Evolutionary conservation across 2,329 filamentous ascomycete genomes (phyloP).

Genomic region (Cylindrodendrum hubeiense): DNA sequence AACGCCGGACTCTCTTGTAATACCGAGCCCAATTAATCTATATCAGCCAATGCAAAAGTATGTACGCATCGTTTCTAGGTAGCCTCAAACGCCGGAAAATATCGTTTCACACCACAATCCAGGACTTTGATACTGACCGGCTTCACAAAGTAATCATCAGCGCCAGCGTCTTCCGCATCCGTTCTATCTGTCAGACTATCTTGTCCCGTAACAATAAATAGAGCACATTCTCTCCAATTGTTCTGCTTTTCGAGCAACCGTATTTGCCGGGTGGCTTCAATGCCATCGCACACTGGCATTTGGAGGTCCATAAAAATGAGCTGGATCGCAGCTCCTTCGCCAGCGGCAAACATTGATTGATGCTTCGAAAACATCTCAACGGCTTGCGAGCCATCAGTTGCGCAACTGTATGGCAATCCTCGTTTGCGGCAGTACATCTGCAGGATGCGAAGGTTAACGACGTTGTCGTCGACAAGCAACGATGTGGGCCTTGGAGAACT

Average conservation of each 20-base stretch:
- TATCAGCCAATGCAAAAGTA: background rate
- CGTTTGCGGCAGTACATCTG: conserved; percentile 60
- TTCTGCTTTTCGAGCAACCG: conserved; percentile 35
- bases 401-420: conserved; percentile 55
- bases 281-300: conserved; percentile 47
- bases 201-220: conserved; percentile 46
- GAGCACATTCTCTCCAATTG: conserved; percentile 25
- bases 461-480: conserved; percentile 62
- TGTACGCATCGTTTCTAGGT: background rate
- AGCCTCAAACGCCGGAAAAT: conserved; percentile 33
- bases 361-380: conserved; percentile 48
- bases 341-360: conserved; percentile 21
- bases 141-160: conserved; percentile 43
- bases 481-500: conserved; percentile 34
- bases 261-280: conserved; percentile 44
- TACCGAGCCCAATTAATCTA: too few species aligned
- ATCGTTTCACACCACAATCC: conserved; percentile 27
- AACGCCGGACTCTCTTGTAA: too few species aligned
- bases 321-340: conserved; percentile 27
- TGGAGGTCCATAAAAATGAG: conserved; percentile 47
- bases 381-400: conserved; percentile 58
- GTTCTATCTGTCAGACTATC: conserved; percentile 39
- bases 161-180: conserved; percentile 33
- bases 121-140: conserved; percentile 38
- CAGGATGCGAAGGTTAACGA: conserved; percentile 62